Evolutionary conservation across 371 early-diverging fungal genomes (phyloP), one percentile per base, ranked within the genome.

Genomic region (Parasitella parasitica): DNA sequence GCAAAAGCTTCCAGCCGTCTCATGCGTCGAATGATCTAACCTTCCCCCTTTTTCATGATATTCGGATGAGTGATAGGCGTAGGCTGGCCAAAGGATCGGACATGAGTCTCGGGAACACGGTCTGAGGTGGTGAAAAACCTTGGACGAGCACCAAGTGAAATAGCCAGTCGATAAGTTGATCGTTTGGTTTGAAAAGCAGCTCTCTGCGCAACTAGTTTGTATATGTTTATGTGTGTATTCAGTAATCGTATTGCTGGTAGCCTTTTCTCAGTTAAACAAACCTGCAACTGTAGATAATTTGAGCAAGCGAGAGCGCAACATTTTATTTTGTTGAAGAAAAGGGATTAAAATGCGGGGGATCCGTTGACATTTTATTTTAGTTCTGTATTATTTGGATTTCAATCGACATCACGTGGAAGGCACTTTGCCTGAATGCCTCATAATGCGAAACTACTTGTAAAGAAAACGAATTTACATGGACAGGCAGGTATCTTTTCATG

Each of bases 31-130:
- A 5, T 7, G 12, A 7, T 37, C 38, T 55, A 80, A 90, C 92
- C 72, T 73, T 95, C 89, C 18, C 83, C 84, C 34, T 84, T 70
- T 60, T 84, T 76, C 62, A 96, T 82, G 32, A 95, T 75, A 59
- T 94, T 89, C 0, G 95, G 93, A 59, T 94, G 95, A 1, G 92
- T 91, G 2, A 61, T 15, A 5, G 39, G 27, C 6, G 69, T 69
- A 24, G 94, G 93, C 66, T 96, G 97, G 13, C 95, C 97, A 63
- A 86, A 79, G 1, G 79, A 78, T 4, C 73, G 65, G 37, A 59
- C 54, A 48, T 78, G 78, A 0, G 75, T 78, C 13, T 66, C 73
- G 12, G 78, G 78, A n/a, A 72, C 57, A 18, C 27, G 59, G 8
- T 59, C 34, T 2, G 65, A 57, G 27, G 30, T 27, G 28, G 38